These are phyloP conservation scores for Ampelomyces quisqualis DNA, from an alignment of 2,329 filamentous ascomycete genomes.

Conservation along the genomic window DNA sequence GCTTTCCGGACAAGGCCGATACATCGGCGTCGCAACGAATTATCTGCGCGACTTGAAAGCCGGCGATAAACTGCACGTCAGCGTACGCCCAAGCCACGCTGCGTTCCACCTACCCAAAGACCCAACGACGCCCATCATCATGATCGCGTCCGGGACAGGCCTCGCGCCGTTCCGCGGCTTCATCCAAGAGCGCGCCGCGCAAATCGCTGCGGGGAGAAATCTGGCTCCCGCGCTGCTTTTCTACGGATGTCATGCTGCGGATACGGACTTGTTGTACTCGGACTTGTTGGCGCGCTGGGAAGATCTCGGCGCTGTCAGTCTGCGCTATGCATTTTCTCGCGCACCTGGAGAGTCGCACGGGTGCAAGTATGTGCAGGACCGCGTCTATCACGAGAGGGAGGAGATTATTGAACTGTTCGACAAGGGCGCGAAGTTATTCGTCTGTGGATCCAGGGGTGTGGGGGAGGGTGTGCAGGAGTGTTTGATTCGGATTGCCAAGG, in stretches of 20 bases:
- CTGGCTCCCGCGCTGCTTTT: conserved; percentile 66
- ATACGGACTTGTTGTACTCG: conserved; percentile 61
- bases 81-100: conserved; percentile 45
- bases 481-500: conserved; percentile 48
- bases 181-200: conserved; percentile 45
- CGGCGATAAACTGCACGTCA: conserved; percentile 48
- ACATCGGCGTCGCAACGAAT: conserved; percentile 48
- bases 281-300: conserved; percentile 63
- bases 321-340: conserved; percentile 62
- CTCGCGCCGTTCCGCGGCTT: conserved; percentile 50
- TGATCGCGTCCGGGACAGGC: conserved; percentile 43
- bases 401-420: conserved; percentile 51
- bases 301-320: conserved; percentile 58
- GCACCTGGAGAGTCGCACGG: conserved; percentile 47
- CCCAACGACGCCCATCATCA: conserved; percentile 45
- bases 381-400: conserved; percentile 51
- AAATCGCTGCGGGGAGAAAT: conserved; percentile 50
- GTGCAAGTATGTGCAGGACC: conserved; percentile 57
- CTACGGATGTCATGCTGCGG: conserved; percentile 61
- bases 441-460: conserved; percentile 60
- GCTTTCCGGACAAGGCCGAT: conserved; percentile 45
- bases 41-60: conserved; percentile 46
- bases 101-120: conserved; percentile 50
- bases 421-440: conserved; percentile 58
- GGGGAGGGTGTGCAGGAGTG: conserved; percentile 49